Evolutionary conservation across 2,329 filamentous ascomycete species (phyloP).

Genomic region (Corynespora cassiicola): DNA sequence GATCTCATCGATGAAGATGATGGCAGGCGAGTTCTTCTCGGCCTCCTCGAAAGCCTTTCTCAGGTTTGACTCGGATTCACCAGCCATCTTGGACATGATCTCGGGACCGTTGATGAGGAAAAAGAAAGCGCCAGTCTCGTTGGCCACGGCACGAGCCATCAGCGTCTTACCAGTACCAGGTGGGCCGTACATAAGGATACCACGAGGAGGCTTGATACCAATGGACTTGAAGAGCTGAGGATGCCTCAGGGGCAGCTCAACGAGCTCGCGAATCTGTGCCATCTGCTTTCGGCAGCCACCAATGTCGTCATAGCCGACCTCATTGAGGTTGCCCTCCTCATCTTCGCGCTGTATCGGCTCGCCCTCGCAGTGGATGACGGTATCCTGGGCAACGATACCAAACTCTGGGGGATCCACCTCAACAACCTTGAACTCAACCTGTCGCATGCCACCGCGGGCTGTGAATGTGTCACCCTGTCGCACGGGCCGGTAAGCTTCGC

Average conservation of each 20-base stretch:
- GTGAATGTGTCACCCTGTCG: constrained; percentile 98
- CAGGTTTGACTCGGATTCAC: constrained; percentile 97
- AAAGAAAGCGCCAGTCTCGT: constrained; percentile 99
- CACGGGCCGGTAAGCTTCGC: constrained; percentile 96
- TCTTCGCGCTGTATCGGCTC: constrained; percentile 97
- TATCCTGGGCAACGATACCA: constrained; percentile 98
- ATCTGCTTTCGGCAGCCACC: constrained; percentile 99
- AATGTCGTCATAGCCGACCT: constrained; percentile 99
- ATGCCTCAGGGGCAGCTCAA: constrained; percentile 94
- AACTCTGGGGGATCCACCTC: constrained; percentile 98
- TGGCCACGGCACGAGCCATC: constrained; percentile 98
- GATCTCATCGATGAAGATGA: constrained; percentile 99
- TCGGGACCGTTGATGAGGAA: constrained; percentile 99
- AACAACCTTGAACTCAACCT: constrained; percentile 99
- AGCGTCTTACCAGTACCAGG: constrained; percentile 99
- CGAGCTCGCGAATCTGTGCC: constrained; percentile 98
- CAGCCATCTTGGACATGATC: constrained; percentile 99
- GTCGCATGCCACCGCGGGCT: constrained; percentile 95
- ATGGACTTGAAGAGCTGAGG: constrained; percentile 99
- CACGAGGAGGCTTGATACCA: constrained; percentile 98
- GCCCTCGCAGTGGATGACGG: constrained; percentile 98
- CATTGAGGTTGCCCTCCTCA: constrained; percentile 98
- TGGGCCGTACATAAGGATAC: constrained; percentile 92
- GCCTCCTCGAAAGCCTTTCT: constrained; percentile 99
- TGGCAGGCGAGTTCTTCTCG: constrained; percentile 98